Base-by-base conservation (phyloP, 2,329 filamentous ascomycete species). In the Simplicillium aogashimaense region DNA sequence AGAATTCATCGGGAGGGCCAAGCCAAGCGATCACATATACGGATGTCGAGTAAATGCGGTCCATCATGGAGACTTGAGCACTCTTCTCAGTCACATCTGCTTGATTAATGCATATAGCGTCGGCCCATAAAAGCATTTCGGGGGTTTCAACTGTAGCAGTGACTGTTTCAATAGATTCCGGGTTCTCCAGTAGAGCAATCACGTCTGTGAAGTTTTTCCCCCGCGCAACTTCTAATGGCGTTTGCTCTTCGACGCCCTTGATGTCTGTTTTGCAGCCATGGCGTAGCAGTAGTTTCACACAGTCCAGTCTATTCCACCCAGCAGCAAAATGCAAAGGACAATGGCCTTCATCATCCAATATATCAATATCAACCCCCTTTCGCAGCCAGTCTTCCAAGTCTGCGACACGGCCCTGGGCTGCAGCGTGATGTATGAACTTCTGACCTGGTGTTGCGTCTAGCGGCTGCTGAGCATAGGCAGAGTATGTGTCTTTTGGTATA, bases 41-140 rank as follows among this genome's bases (percentile, higher is more conserved):
- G 1, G 54, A 50, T n/a, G 36, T 35, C 8, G 44, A 47, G 43
- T 56, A 59, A 13, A 55, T 59, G 29, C 43, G 40, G 9, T 53
- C 50, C 55, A 57, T 57, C 37, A 54, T 47, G 14, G 35, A 44
- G 5, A 56, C 55, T 38, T 58, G 55, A 0, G 18, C 10, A 37
- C 49, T 50, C 38, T 55, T 53, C 38, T 58, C 54, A 0, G 40
- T 40, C 1, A 47, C 20, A n/a, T 56, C 48, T 4, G 28, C 14
- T 43, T 57, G 52, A 38, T 57, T 50, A 35, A 57, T 56, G 41
- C 55, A 58, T 2, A 56, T 45, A 1, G 55, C 53, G 28, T 58
- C 55, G 0, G 50, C 50, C 56, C 55, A 59, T 11, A 58, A 37
- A 25, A 51, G 33, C 11, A 38, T 38, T 13, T 48, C 43, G 2